Percentiles rank a stretch among this genome's conserved stretches.
Evolutionary conservation across 1,284 basidiomycete genomes (phyloP).

Genomic region (Sanghuangporus weigelae): DNA sequence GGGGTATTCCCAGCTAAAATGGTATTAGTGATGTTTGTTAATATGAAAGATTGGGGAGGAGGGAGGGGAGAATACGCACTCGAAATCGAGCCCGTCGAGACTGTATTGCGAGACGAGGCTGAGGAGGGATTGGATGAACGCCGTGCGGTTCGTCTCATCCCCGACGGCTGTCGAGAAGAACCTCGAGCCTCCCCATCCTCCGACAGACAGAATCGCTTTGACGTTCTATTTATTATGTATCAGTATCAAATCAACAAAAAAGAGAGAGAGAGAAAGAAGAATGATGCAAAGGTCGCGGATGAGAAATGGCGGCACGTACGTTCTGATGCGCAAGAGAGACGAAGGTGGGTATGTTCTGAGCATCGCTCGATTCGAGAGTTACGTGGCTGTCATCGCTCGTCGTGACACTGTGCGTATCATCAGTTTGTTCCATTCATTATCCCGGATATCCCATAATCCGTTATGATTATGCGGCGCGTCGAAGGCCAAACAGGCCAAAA

Average conservation of each 20-base stretch:
- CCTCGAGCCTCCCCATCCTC: constrained; percentile 81
- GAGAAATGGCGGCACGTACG: constrained; percentile 35
- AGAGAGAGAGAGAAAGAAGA: neutral
- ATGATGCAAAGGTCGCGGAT: neutral
- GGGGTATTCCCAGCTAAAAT: constrained; percentile 83
- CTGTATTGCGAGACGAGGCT: constrained; percentile 57
- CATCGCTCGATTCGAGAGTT: constrained; percentile 38
- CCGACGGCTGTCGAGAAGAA: constrained; percentile 76
- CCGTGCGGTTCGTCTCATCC: constrained; percentile 51
- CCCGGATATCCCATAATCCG: too few species aligned
- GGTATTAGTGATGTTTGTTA: too few species aligned
- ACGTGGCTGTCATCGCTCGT: constrained; percentile 40
- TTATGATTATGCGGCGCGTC: neutral
- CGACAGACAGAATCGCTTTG: constrained; percentile 75
- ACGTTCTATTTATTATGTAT: constrained; percentile 42
- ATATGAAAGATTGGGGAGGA: too few species aligned
- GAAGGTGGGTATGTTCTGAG: constrained; percentile 42
- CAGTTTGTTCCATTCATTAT: neutral
- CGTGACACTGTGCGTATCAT: constrained; percentile 26
- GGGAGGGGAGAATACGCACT: too few species aligned
- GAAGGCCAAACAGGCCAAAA: too few species aligned
- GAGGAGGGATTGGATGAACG: constrained; percentile 63
- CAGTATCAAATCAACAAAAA: neutral
- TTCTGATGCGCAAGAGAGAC: constrained; percentile 49
- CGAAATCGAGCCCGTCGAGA: constrained; percentile 84